Percentiles rank a stretch among this genome's conserved stretches.
phyloP scores from a whole-genome alignment of 805 yeast genomes.

The Candida endomychidarum region DNA sequence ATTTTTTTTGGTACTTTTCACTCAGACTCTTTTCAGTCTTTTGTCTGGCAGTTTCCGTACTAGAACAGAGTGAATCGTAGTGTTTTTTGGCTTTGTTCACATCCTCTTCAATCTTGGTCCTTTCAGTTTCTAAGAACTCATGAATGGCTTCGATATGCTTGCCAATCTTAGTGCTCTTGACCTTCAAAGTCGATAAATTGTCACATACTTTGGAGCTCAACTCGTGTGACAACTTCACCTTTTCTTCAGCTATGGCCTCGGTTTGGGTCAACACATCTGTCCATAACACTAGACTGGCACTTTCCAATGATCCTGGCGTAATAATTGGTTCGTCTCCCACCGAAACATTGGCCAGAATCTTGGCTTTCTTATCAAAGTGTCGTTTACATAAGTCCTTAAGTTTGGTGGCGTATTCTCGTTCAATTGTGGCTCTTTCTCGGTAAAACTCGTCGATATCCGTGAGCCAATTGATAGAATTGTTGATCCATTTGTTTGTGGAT shows the following conservation, averaged over 20 bases:
- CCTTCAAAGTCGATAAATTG: slow-evolving; percentile 54
- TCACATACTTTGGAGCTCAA: slow-evolving; percentile 59
- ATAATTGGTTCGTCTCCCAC: slow-evolving; percentile 90
- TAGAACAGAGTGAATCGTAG: slow-evolving; percentile 80
- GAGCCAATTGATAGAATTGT: slow-evolving; percentile 71
- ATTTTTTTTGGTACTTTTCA: slow-evolving; percentile 52
- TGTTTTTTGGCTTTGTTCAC: slow-evolving; percentile 64
- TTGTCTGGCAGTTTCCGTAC: slow-evolving; percentile 76
- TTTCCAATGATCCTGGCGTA: slow-evolving; percentile 93
- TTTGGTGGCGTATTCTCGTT: slow-evolving; percentile 76
- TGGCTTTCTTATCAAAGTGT: slow-evolving; percentile 75
- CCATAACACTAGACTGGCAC: slow-evolving; percentile 88
- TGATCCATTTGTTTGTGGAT: slow-evolving; percentile 75
- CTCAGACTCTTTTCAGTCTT: slow-evolving; percentile 61
- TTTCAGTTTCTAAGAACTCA: slow-evolving; percentile 51
- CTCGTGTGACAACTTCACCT: slow-evolving; percentile 56
- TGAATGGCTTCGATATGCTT: slow-evolving; percentile 58
- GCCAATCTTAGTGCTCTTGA: slow-evolving; percentile 53
- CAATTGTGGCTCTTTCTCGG: slow-evolving; percentile 76
- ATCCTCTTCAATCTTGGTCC: slow-evolving; percentile 52
- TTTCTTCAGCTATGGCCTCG: slow-evolving; percentile 73
- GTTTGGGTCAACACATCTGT: slow-evolving; percentile 81
- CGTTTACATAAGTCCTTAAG: slow-evolving; percentile 63
- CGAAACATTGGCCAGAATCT: slow-evolving; percentile 60
- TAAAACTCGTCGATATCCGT: slow-evolving; percentile 80